Base-by-base conservation (phyloP, 192 early-diverging fungal species). In the Bifiguratus adelaidae region DNA sequence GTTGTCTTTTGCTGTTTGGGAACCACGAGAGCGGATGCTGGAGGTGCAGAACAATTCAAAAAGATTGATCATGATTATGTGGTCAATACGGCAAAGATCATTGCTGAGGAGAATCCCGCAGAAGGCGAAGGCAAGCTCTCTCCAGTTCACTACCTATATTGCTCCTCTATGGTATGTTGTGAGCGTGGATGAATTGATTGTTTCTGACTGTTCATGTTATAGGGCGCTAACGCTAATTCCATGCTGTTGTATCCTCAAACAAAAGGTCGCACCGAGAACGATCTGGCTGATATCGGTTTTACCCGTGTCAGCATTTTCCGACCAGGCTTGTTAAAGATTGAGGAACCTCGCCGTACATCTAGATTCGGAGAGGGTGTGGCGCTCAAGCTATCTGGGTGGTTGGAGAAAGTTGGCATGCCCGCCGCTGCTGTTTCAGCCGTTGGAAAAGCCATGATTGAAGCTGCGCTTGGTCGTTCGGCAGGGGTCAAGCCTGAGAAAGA, bases 31-130 rank as follows among this genome's bases (percentile, higher is more conserved):
- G 67, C 62, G 2, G 70, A 63, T 41, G 77, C 81, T 33, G 87
- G 87, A 5, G 60, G 60, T 3, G 70, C 75, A 2, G 81, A 78
- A 16, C 64, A 55, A 3, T 92, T 89, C 44, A 56, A 69, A 41
- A 83, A 78, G 54, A 83, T 89, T 30, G 89, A 90, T 45, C 82
- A 86, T 34, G 77, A 80, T 45, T 89, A 90, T 45, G 77, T 81
- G 8, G 44, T 91, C 4, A 75, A 70, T 28, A 62, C 82, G 11
- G 80, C 84, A 2, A 76, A 78, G 25, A 45, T 68, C 4, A 61
- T 82, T 40, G 65, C 53, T 6, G 65, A 76, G 51, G 59, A 76
- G 36, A 72, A 80, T 8, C 60, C 66, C 15, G 53, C 51, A 18
- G 37, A 60, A 13, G 46, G 30, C 16, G 51, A 41, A n/a, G 29